A percentile compares a stretch with the other conserved stretches of the same genome.
These are phyloP conservation scores for Sanghuangporus weigelae DNA, from an alignment of 1,284 basidiomycete genomes.

Conservation along the genomic window DNA sequence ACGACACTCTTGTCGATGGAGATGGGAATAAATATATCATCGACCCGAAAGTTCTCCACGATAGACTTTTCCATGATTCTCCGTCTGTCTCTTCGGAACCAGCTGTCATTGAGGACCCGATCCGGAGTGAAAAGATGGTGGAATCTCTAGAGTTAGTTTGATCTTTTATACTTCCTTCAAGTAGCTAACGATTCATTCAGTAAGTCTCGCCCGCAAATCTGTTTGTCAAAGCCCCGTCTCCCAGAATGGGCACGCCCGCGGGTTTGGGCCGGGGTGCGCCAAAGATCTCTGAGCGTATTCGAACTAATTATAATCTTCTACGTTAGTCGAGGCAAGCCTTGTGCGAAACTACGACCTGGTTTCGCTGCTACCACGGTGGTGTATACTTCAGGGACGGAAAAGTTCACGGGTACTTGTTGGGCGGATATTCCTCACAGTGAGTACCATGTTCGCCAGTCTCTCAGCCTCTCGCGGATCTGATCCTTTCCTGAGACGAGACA, in stretches of 20 bases:
- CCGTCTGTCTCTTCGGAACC: background rate
- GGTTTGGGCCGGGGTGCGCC: slow-evolving; percentile 35
- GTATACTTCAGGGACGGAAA: slow-evolving; percentile 61
- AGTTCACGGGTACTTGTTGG: slow-evolving; percentile 67
- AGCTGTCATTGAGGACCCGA: background rate
- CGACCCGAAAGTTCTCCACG: background rate
- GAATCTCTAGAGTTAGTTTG: background rate
- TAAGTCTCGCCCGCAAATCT: background rate
- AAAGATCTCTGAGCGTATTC: background rate
- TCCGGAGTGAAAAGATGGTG: background rate
- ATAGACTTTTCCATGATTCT: background rate
- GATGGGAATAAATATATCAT: background rate
- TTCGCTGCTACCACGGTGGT: slow-evolving; percentile 71
- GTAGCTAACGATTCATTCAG: background rate
- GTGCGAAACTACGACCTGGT: slow-evolving; percentile 70
- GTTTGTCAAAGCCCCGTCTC: slow-evolving; percentile 18
- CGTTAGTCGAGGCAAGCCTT: slow-evolving; percentile 72
- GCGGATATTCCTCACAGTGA: slow-evolving; percentile 61
- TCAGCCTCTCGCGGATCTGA: background rate
- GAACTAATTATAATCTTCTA: background rate
- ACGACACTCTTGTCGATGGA: background rate
- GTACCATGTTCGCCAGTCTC: slow-evolving; percentile 18
- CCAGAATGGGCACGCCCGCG: slow-evolving; percentile 20
- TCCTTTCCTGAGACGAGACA: slow-evolving; percentile 50
- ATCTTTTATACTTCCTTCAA: background rate